A percentile compares a stretch with the other conserved stretches of the same genome.
These are phyloP conservation scores for Curvularia lunata DNA, from an alignment of 2,329 filamentous ascomycete species.

Conservation along the genomic window DNA sequence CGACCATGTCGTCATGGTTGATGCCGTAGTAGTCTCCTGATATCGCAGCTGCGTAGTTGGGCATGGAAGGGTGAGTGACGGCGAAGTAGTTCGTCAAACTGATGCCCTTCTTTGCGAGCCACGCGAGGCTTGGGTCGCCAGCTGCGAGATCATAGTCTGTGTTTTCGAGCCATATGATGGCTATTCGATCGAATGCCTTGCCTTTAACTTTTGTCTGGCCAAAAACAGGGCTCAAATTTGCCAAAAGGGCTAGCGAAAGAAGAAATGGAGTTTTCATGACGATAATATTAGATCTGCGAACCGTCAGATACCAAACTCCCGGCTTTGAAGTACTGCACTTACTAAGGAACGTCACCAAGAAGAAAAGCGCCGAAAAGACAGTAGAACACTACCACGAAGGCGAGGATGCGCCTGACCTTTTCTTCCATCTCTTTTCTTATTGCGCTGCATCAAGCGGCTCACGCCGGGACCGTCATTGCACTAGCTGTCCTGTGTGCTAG, in stretches of 20 bases:
- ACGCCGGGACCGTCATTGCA: background rate
- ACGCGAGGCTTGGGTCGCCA: slow-evolving; percentile 66
- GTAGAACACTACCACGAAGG: background rate
- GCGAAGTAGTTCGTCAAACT: slow-evolving; percentile 62
- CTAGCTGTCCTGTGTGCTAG: background rate
- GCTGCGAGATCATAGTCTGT: slow-evolving; percentile 70
- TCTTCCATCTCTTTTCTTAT: background rate
- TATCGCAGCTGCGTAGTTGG: slow-evolving; percentile 74
- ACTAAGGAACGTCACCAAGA: background rate
- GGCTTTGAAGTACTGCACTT: background rate
- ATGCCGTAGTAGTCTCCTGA: slow-evolving; percentile 78
- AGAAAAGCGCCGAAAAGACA: background rate
- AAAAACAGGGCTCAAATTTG: slow-evolving; percentile 52
- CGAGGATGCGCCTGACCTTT: background rate
- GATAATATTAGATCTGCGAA: background rate
- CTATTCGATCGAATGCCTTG: slow-evolving; percentile 74
- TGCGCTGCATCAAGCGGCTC: background rate
- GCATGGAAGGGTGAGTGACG: slow-evolving; percentile 73
- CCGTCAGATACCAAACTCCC: background rate
- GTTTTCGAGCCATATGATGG: slow-evolving; percentile 80
- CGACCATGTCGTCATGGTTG: slow-evolving; percentile 68
- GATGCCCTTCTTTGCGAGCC: slow-evolving; percentile 67
- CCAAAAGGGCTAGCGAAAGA: slow-evolving; percentile 23
- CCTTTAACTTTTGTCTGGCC: slow-evolving; percentile 63
- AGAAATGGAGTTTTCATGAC: slow-evolving; percentile 13